A percentile compares a stretch with the other conserved stretches of the same genome.
Evolutionary conservation across 2,329 filamentous ascomycete species (phyloP).

Genomic region (Mariannaea elegans): DNA sequence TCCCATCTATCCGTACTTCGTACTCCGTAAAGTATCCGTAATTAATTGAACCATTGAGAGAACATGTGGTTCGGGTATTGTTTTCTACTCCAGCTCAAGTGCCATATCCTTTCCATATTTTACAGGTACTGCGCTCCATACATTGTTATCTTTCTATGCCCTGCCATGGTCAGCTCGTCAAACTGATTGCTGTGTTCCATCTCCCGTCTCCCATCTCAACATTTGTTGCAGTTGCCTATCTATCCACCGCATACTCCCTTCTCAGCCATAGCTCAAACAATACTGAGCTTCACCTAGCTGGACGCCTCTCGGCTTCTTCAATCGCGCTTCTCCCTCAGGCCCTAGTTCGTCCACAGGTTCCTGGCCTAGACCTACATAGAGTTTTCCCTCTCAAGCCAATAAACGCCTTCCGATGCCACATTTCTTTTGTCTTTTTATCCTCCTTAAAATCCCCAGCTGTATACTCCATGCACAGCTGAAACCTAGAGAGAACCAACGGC

Average conservation of each 20-base stretch:
- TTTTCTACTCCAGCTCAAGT: background rate
- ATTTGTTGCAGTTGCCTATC: background rate
- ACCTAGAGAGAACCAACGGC: conserved; percentile 1
- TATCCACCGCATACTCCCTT: too few species aligned
- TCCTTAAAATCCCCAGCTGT: background rate
- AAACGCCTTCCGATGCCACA: conserved; percentile 23
- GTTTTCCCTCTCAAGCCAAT: conserved; percentile 19
- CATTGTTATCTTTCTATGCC: too few species aligned
- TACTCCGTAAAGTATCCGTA: too few species aligned
- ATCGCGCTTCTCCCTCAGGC: background rate
- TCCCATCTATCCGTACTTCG: too few species aligned
- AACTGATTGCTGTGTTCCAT: background rate
- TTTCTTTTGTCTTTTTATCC: conserved; percentile 8
- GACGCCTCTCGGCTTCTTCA: background rate
- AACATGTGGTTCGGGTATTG: background rate
- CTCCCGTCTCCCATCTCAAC: background rate
- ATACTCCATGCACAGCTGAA: background rate
- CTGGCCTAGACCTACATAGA: conserved; percentile 14
- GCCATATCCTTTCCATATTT: background rate
- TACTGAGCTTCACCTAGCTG: too few species aligned
- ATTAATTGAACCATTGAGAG: too few species aligned
- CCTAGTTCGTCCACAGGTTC: conserved; percentile 8
- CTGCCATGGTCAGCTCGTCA: background rate
- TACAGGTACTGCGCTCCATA: background rate
- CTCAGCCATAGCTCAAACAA: too few species aligned